Evolutionary conservation across 1,284 basidiomycete genomes (phyloP).

Genomic region (Ganoderma sinense): DNA sequence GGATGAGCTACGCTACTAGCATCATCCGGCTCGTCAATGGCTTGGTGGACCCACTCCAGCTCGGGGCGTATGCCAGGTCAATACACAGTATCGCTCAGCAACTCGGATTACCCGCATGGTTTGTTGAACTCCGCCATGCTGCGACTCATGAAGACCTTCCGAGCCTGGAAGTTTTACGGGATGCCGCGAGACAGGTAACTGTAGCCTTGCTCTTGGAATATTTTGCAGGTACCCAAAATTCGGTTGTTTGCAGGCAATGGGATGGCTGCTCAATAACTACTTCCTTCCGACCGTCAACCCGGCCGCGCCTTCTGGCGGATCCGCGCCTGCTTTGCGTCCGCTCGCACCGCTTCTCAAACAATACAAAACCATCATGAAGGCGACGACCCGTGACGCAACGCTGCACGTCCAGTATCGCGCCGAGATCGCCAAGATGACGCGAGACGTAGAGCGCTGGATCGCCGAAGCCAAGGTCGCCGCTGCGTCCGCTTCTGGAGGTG

Average conservation of each 20-base stretch:
- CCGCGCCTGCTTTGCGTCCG: conserved; percentile 50
- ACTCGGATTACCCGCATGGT: conserved; percentile 86
- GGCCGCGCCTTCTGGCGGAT: conserved; percentile 42
- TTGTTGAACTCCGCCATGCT: conserved; percentile 95
- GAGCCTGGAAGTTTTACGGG: conserved; percentile 80
- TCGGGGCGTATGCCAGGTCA: conserved; percentile 86
- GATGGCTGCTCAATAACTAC: conserved; percentile 84
- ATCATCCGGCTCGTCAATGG: conserved; percentile 94
- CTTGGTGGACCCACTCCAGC: conserved; percentile 93
- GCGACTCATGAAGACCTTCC: conserved; percentile 97
- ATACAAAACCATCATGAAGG: conserved; percentile 75
- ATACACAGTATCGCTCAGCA: conserved; percentile 90
- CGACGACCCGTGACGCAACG: conserved; percentile 65
- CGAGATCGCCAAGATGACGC: conserved; percentile 56
- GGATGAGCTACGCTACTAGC: conserved; percentile 78
- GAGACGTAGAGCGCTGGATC: conserved; percentile 77
- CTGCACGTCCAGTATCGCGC: conserved; percentile 58
- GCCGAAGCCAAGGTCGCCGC: conserved; percentile 69
- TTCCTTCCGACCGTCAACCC: conserved; percentile 79
- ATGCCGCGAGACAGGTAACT: conserved; percentile 77
- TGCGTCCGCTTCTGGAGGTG: conserved; percentile 51
- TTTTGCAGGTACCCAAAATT: neutral
- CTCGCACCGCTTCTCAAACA: conserved; percentile 66
- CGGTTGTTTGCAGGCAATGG: conserved; percentile 61
- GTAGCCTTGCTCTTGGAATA: neutral